Conservation (phyloP, 1,139 yeast species). For the Lodderomyces margitis region DNA sequence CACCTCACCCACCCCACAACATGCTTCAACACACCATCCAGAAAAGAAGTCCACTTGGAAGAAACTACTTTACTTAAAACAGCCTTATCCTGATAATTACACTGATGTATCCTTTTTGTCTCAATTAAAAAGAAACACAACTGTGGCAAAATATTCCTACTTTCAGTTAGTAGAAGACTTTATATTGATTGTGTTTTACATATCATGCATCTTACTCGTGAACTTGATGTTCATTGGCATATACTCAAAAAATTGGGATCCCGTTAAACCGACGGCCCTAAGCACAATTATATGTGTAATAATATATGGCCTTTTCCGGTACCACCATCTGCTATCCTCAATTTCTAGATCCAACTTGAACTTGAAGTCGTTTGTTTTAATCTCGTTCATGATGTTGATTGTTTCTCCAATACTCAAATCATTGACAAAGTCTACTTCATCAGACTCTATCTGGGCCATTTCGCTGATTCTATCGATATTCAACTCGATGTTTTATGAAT, state of each 20-base stretch:
- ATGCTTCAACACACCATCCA: neutral
- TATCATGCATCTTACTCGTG: conserved; percentile 60
- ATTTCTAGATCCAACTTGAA: conserved; percentile 11
- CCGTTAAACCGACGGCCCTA: conserved; percentile 33
- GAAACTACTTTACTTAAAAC: conserved; percentile 82
- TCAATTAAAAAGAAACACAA: conserved; percentile 73
- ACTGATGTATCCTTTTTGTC: conserved; percentile 78
- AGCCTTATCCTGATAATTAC: conserved; percentile 89
- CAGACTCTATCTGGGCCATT: conserved; percentile 94
- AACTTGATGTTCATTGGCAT: conserved; percentile 61
- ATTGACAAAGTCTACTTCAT: conserved; percentile 81
- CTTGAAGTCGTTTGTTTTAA: conserved; percentile 62
- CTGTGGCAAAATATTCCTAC: conserved; percentile 68
- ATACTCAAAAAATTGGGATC: conserved; percentile 47
- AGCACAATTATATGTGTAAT: conserved; percentile 24
- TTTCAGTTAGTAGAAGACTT: conserved; percentile 66
- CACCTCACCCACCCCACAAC: neutral
- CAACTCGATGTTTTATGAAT: conserved; percentile 68
- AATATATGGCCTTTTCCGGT: conserved; percentile 21
- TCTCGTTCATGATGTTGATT: conserved; percentile 68
- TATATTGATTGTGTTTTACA: conserved; percentile 63
- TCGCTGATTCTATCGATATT: conserved; percentile 73
- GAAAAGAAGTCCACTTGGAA: conserved; percentile 61
- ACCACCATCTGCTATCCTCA: neutral
- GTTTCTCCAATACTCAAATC: conserved; percentile 89